Evolutionary conservation across 2,329 filamentous ascomycete species (phyloP).

Genomic region (Knufia fluminis): DNA sequence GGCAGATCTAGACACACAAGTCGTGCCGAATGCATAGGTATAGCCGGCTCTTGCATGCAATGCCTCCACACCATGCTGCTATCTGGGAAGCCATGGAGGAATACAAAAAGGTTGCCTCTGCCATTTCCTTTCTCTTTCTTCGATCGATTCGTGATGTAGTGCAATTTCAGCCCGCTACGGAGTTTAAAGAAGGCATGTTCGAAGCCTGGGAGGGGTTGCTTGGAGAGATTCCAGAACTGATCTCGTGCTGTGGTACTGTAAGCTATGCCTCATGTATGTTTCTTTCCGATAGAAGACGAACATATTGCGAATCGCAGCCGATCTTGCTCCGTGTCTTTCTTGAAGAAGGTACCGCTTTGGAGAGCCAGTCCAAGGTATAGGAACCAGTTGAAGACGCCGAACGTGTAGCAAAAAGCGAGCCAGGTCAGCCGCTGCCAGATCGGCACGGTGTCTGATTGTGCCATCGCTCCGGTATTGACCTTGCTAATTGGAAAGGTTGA

Average conservation of each 20-base stretch:
- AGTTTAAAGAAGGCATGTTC: slow-evolving; percentile 46
- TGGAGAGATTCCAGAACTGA: slow-evolving; percentile 46
- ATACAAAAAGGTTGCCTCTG: slow-evolving; percentile 36
- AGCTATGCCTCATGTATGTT: slow-evolving; percentile 3
- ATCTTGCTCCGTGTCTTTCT: slow-evolving; percentile 31
- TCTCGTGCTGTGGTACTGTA: slow-evolving; percentile 35
- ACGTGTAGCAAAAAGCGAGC: slow-evolving; percentile 14
- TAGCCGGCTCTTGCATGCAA: slow-evolving; percentile 34
- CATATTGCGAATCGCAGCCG: slow-evolving; percentile 33
- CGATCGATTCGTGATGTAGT: slow-evolving; percentile 42
- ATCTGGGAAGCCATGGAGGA: slow-evolving; percentile 53
- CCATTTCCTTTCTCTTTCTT: slow-evolving; percentile 8
- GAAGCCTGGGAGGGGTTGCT: slow-evolving; percentile 29
- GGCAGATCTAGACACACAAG: slow-evolving; percentile 50
- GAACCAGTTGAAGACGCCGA: slow-evolving; percentile 29
- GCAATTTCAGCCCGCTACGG: slow-evolving; percentile 42
- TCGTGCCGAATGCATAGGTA: slow-evolving; percentile 33
- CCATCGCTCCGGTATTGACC: too few relatives aligned
- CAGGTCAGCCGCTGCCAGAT: neutral
- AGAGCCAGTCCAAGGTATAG: slow-evolving; percentile 28
- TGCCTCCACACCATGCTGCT: slow-evolving; percentile 47
- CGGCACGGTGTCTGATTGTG: too few relatives aligned
- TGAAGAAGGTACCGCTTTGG: slow-evolving; percentile 30
- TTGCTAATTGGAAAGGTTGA: too few relatives aligned
- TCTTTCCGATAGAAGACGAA: slow-evolving; percentile 20